Base-by-base conservation (phyloP, 2,329 filamentous ascomycete species). In the Colletotrichum truncatum region DNA sequence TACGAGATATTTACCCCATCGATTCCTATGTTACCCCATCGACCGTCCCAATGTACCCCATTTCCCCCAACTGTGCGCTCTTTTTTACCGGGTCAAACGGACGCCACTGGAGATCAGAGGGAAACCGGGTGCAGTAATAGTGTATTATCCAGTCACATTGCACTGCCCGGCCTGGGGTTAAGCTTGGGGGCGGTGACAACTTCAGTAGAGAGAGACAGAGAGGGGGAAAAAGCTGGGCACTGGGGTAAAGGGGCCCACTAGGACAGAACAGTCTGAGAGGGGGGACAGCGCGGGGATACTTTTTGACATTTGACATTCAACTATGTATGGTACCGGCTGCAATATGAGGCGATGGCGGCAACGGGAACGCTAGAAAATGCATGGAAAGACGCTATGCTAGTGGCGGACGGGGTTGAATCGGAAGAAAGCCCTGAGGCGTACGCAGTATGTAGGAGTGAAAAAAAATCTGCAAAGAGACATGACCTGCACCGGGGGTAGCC, bases 361-460 rank as follows among this genome's bases (percentile, higher is more conserved):
- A 39, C 49, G 48, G 62, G 41, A 49, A 25, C 62, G 57, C 62
- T 65, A 62, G 57, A 65, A 65, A 51, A 62, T 28, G 62, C 32
- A 36, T 62, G 49, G 62, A 65, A 64, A 36, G 25, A 18, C 14
- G 43, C 43, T 34, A 58, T 21, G 23, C 10, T 28, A 45, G 45
- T 32, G 53, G 16, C 43, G 14, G 23, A 32, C 41, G 12, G 48
- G 34, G 25, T 38, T 23, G 14, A 8, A 11, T n/a, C n/a, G 36
- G 38, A 23, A 39, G 14, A 16, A 8, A 45, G 38, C 14, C 41
- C 25, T 16, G 14, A 36, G 23, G 32, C n/a, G 28, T 25, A 21
- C 10, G 28, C 4, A n/a, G 26, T 26, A n/a, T 28, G n/a, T 51
- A 16, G n/a, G 28, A 23, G 4, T 10, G 34, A 23, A 45, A n/a